These are phyloP conservation scores for Rhizopogon vulgaris DNA, from an alignment of 768 basidiomycete genomes.

Conservation along the genomic window DNA sequence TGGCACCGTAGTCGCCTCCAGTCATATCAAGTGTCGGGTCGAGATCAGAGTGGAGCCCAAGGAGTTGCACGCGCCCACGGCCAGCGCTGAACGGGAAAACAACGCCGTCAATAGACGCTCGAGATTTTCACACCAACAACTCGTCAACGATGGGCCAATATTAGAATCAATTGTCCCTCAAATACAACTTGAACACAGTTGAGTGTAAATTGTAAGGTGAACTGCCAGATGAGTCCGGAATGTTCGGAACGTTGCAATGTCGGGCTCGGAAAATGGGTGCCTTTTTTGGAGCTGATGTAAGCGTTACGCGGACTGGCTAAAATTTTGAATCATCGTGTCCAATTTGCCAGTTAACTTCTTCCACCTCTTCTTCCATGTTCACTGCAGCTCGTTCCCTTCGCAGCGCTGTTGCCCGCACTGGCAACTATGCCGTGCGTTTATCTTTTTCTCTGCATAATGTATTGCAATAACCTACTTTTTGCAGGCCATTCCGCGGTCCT, in stretches of 20 bases:
- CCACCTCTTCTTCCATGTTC: conserved; percentile 60
- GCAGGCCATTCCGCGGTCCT: conserved; percentile 62
- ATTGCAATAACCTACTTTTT: conserved; percentile 8
- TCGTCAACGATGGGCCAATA: neutral
- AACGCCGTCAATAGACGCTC: neutral
- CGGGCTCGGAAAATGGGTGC: neutral
- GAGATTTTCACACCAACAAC: neutral
- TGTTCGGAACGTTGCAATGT: conserved; percentile 6
- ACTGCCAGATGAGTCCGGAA: conserved; percentile 9
- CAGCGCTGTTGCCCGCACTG: conserved; percentile 50
- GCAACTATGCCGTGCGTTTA: conserved; percentile 54
- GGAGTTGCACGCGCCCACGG: neutral
- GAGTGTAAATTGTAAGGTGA: no score
- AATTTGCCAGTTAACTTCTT: conserved; percentile 22
- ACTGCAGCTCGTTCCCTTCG: conserved; percentile 61
- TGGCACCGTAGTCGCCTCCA: conserved; percentile 70
- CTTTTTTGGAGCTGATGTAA: conserved; percentile 5
- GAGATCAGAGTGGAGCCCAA: neutral
- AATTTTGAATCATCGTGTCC: conserved; percentile 40
- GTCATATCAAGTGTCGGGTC: conserved; percentile 9
- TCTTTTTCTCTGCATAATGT: neutral
- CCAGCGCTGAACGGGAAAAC: neutral
- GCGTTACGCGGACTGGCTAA: conserved; percentile 27
- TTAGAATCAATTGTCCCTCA: no score
- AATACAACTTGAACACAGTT: no score